Conservation (phyloP, 768 basidiomycete species). For the Baorangia bicolor region DNA sequence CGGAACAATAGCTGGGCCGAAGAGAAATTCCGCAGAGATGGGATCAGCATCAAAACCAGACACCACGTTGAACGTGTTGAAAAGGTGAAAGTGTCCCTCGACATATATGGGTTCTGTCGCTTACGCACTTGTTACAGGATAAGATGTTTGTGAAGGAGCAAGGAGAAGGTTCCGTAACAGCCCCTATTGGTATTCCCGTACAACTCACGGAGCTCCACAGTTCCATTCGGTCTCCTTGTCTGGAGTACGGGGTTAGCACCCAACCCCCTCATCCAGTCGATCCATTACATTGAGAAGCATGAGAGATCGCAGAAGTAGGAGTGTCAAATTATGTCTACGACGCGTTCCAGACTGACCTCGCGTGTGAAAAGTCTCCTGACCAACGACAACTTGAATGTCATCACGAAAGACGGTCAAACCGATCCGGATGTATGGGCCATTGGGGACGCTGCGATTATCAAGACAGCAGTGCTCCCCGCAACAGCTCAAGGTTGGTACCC, state of each 20-base stretch:
- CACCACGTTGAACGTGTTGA: constrained; percentile 74
- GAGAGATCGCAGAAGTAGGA: constrained; percentile 52
- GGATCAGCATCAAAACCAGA: constrained; percentile 67
- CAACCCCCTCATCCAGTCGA: constrained; percentile 70
- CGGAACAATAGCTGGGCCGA: constrained; percentile 54
- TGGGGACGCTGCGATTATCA: constrained; percentile 71
- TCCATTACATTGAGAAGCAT: constrained; percentile 61
- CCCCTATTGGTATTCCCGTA: constrained; percentile 6
- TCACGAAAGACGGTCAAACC: constrained; percentile 50
- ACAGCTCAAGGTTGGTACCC: constrained; percentile 70
- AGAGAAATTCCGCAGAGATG: constrained; percentile 69
- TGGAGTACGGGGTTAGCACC: constrained; percentile 87
- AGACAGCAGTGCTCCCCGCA: constrained; percentile 63
- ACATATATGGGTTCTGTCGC: constrained; percentile 9
- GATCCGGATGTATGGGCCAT: constrained; percentile 77
- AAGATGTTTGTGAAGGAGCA: constrained; percentile 69
- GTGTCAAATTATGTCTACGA: constrained; percentile 25
- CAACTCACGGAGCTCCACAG: constrained; percentile 36
- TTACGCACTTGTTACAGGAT: constrained; percentile 40
- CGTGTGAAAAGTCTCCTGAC: constrained; percentile 40
- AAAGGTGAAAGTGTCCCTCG: constrained; percentile 37
- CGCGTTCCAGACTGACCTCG: constrained; percentile 22
- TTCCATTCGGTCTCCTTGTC: constrained; percentile 78
- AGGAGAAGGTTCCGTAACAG: constrained; percentile 53
- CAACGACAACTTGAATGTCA: constrained; percentile 59